Base-by-base conservation (phyloP, 1,284 basidiomycete genomes). In the Moniliella sp. region DNA sequence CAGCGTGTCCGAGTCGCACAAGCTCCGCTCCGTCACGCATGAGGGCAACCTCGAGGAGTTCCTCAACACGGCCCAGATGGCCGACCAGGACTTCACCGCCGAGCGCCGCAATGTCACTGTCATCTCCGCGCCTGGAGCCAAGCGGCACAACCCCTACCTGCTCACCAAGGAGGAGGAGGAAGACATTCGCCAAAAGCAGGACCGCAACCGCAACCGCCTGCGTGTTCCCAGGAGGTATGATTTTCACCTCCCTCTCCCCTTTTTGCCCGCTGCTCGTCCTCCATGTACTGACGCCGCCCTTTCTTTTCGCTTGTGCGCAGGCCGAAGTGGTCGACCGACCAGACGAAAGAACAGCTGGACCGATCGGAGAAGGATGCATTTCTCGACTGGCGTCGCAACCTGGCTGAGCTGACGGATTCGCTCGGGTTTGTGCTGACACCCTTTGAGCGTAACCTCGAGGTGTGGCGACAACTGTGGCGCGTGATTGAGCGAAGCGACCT, bases 31-130 rank as follows among this genome's bases (percentile, higher is more conserved):
- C 1, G 75, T 99, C 25, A 99, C 91, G 0, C 88, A 97, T 62
- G 84, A 99, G 64, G 69, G 75, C 37, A 84, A 93, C 65, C 67
- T 99, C 16, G 88, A 94, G 48, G 84, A 88, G 61, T 97, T 99
- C 61, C 65, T 99, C 39, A 88, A 75, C 57, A 93, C 83, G 12
- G 91, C 91, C 3, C 78, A 82, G 43, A 66, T 99, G 31, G 91
- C 91, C 13, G 88, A 80, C 33, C 77, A 76, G 10, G 82, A 99
- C 52, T 99, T 99, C 56, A 84, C 83, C n/a, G 91, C 57, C 79
- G 91, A 94, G 61, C 72, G 82, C 32, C 70, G 83, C 35, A 94
- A 86, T 63, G 73, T 91, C 41, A 81, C 81, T 51, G 78, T 99
- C 36, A 75, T 97, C 34, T 74, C 75, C 38, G 70, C 50, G 73